Conservation (phyloP, 768 basidiomycete species). For the Russula vinacea region DNA sequence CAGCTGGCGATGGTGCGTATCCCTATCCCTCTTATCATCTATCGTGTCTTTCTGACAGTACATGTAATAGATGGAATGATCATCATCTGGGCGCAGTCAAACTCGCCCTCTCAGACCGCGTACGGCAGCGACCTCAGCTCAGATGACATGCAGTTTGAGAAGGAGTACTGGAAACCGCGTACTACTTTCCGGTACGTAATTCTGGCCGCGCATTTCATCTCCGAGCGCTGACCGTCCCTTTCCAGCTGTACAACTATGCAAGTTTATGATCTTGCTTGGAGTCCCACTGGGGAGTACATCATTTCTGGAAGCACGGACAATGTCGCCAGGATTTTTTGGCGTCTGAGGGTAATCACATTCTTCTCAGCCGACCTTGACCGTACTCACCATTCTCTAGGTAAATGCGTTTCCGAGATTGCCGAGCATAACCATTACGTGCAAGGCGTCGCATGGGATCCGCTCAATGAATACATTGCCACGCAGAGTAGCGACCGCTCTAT, state of each 20-base stretch:
- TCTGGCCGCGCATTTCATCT: conserved; percentile 1
- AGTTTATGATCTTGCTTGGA: conserved; percentile 98
- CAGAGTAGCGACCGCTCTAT: conserved; percentile 96
- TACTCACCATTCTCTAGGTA: conserved; percentile 48
- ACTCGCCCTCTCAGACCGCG: conserved; percentile 61
- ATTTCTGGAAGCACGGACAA: conserved; percentile 98
- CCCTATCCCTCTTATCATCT: conserved; percentile 11
- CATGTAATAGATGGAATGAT: conserved; percentile 82
- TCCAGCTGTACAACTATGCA: conserved; percentile 87
- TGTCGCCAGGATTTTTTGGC: conserved; percentile 77
- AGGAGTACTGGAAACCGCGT: conserved; percentile 91
- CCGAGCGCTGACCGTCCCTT: neutral
- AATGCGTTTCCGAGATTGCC: conserved; percentile 83
- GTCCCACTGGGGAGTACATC: conserved; percentile 89
- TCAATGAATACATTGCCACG: conserved; percentile 96
- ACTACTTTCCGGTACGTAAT: conserved; percentile 73
- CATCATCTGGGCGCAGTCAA: conserved; percentile 88
- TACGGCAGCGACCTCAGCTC: conserved; percentile 80
- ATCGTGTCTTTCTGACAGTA: conserved; percentile 9
- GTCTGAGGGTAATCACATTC: conserved; percentile 43
- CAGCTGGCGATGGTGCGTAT: conserved; percentile 89
- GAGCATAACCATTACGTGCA: conserved; percentile 98
- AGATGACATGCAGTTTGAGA: conserved; percentile 84
- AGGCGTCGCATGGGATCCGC: conserved; percentile 97
- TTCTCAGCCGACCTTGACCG: conserved; percentile 4